Conservation (phyloP, 805 yeast species). For the Kurtzmaniella cleridarum region DNA sequence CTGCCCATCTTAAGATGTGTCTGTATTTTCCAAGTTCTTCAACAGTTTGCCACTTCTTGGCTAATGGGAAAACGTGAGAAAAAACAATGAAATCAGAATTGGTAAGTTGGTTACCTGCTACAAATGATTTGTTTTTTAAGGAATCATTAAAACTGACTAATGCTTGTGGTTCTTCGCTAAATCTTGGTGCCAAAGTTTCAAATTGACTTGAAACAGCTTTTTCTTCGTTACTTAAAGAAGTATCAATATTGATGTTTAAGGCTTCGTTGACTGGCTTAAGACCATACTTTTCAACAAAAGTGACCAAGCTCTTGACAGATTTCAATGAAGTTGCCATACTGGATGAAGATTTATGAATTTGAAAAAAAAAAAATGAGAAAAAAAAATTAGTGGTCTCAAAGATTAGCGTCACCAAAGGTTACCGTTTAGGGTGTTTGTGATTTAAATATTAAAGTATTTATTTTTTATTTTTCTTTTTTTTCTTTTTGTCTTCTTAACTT, state of each 20-base stretch:
- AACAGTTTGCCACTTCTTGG: slow-evolving; percentile 44
- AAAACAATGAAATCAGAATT: slow-evolving; percentile 69
- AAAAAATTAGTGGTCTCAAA: too few species aligned
- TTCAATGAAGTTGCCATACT: too few species aligned
- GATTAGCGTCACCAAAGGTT: too few species aligned
- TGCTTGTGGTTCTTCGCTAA: slow-evolving; percentile 39
- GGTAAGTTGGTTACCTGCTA: slow-evolving; percentile 63
- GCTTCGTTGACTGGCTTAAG: too few species aligned
- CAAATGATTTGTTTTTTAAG: slow-evolving; percentile 64
- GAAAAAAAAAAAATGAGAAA: too few species aligned
- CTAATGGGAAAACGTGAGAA: slow-evolving; percentile 57
- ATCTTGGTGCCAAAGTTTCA: slow-evolving; percentile 61
- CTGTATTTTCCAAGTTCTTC: slow-evolving; percentile 60
- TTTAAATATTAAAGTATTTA: too few species aligned
- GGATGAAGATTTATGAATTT: too few species aligned
- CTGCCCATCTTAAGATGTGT: slow-evolving; percentile 92
- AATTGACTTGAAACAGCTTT: slow-evolving; percentile 76
- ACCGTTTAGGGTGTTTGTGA: too few species aligned
- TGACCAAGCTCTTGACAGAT: too few species aligned
- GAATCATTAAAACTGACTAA: slow-evolving; percentile 54
- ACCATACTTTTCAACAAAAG: too few species aligned
- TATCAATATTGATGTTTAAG: slow-evolving; percentile 6
- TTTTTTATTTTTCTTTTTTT: too few species aligned
- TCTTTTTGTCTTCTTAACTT: too few species aligned
- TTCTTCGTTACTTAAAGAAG: slow-evolving; percentile 37